Evolutionary conservation across 2,329 filamentous ascomycete genomes (phyloP), one percentile per base, ranked within the genome.

Genomic region (Helotiales sp.): DNA sequence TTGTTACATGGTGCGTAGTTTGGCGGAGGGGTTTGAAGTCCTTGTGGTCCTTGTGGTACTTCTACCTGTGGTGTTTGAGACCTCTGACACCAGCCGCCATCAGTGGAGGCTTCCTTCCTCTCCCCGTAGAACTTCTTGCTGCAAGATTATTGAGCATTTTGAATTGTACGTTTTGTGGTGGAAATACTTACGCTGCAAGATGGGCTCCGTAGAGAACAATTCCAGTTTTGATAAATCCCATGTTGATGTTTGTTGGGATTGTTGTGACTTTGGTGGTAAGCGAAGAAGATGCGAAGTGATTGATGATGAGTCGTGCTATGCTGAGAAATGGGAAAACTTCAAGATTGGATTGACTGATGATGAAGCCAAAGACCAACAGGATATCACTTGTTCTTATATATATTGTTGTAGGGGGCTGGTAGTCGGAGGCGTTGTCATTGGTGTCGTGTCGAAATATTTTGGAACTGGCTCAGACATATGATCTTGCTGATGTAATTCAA

Each of bases 191-290:
- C 63, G 58, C 52, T 22, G 54, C 60, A 47, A 54, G 37, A 17
- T 52, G 57, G 30, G 50, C 58, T 26, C 55, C 63, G 47, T 52
- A 59, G 58, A 65, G 57, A 26, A 61, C 28, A 13, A 65, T 61
- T 37, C 63, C 63, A 15, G 58, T 40, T 55, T 65, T 65, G 57
- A 65, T 20, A 20, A 65, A 32, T 55, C 63, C 63, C 63, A 65
- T 65, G 24, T 37, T 49, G 62, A 37, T 17, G 45, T 61, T 61
- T 10, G 30, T 59, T 24, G 40, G 49, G 32, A 30, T 52, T 37
- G 50, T 52, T 43, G 15, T 20, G 40, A 43, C 17, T 43, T 43
- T 43, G 40, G 17, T 40, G 15, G 17, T 20, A 43, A 43, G 40
- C 40, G 40, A 43, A n/a, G 11, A 20, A 4, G 17, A n/a, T n/a